Percentiles rank a stretch among this genome's conserved stretches.
Conservation (phyloP, 495 filamentous ascomycete species). For the Venustampulla echinocandica region DNA sequence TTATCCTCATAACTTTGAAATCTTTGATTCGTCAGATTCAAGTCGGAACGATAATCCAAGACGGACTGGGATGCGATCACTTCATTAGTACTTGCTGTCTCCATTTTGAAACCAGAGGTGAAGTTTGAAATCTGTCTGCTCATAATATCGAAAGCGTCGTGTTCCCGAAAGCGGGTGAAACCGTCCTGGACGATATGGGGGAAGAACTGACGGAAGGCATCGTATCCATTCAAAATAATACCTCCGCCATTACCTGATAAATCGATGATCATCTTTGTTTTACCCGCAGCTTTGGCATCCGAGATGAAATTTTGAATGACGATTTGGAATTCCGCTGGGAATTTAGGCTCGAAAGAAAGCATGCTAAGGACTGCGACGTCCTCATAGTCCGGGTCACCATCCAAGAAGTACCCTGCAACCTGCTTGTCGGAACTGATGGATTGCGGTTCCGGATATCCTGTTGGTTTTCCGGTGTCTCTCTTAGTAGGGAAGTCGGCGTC, state of each 20-base stretch:
- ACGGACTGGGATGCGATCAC: constrained; percentile 3
- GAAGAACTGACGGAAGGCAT: constrained; percentile 31
- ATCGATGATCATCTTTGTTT: constrained; percentile 26
- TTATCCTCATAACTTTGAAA: constrained; percentile 9
- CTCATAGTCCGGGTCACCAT: constrained; percentile 6
- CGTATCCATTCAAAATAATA: constrained; percentile 25
- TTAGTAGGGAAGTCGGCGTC: constrained; percentile 38
- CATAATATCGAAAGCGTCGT: constrained; percentile 16
- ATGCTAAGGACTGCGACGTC: constrained; percentile 15
- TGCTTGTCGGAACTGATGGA: constrained; percentile 7
- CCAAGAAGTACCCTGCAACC: constrained; percentile 12
- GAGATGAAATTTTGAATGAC: constrained; percentile 5
- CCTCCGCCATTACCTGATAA: constrained; percentile 28
- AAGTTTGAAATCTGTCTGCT: constrained; percentile 10
- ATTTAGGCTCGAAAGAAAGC: constrained; percentile 4
- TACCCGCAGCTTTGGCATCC: constrained; percentile 11
- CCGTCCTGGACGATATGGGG: constrained; percentile 32
- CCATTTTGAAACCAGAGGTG: neutral
- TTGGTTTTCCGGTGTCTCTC: constrained; percentile 28
- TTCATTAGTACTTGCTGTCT: neutral
- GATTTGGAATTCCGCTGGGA: constrained; percentile 9
- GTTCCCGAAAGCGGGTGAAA: constrained; percentile 11
- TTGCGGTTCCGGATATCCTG: constrained; percentile 10
- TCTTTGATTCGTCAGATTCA: constrained; percentile 5
- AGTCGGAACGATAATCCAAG: constrained; percentile 9